These are phyloP conservation scores for Microcos paniculata DNA, from an alignment of 345 rosid species.

Conservation along the genomic window DNA sequence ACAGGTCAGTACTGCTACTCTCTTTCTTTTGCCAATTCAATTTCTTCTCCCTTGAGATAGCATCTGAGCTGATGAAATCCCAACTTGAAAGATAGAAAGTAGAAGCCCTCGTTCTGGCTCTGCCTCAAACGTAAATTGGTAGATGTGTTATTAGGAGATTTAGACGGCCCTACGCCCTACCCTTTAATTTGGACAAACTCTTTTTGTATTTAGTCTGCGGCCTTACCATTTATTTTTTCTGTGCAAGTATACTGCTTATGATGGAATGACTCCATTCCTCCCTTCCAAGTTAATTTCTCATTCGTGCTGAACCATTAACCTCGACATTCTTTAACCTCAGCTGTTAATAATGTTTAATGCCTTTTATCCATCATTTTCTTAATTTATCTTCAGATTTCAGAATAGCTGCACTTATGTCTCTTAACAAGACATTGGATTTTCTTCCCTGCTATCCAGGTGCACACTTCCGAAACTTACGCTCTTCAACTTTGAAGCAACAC, in stretches of 20 bases:
- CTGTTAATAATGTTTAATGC: background rate
- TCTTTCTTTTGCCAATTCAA: background rate
- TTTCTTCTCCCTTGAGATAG: background rate
- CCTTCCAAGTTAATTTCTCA: background rate
- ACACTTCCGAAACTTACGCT: constrained; percentile 56
- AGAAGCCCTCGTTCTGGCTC: background rate
- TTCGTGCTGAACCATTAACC: background rate
- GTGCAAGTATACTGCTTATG: background rate
- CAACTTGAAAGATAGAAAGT: too few species aligned
- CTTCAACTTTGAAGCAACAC: constrained; percentile 71
- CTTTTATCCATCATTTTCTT: background rate
- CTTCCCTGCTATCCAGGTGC: constrained; percentile 47
- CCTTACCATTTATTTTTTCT: background rate
- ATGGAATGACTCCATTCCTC: background rate
- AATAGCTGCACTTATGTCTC: background rate
- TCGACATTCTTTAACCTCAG: background rate
- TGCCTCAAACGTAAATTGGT: background rate
- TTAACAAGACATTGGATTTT: background rate
- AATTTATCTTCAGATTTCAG: background rate
- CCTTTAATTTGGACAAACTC: background rate
- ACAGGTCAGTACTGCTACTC: constrained; percentile 49
- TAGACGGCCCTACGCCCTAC: background rate
- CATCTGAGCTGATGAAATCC: background rate
- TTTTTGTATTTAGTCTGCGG: background rate
- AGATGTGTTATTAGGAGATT: background rate